phyloP scores from a whole-genome alignment of 495 filamentous ascomycete species.

The Choiromyces venosus region DNA sequence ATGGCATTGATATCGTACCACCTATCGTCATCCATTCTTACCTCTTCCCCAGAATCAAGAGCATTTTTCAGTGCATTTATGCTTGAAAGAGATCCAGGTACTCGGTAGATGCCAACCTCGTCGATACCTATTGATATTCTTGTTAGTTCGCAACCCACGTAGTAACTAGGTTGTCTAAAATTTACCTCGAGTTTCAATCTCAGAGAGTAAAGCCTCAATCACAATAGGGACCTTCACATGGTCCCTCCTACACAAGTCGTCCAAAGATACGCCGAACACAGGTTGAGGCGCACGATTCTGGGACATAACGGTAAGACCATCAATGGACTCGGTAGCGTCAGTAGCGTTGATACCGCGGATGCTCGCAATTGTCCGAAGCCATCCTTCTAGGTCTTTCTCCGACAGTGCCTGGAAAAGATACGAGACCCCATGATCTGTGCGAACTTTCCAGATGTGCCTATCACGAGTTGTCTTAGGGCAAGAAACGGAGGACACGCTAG shows the following conservation, averaged over 20 bases:
- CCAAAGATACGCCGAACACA: constrained; percentile 42
- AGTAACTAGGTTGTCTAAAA: neutral
- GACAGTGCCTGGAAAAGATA: constrained; percentile 41
- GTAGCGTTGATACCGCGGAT: constrained; percentile 38
- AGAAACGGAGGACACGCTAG: constrained; percentile 27
- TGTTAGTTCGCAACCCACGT: constrained; percentile 8
- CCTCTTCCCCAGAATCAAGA: constrained; percentile 41
- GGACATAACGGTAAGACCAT: constrained; percentile 38
- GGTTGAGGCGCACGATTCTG: constrained; percentile 37
- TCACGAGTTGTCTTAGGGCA: constrained; percentile 38
- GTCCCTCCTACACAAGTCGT: constrained; percentile 41
- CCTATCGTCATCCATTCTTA: constrained; percentile 43
- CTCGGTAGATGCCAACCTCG: constrained; percentile 42
- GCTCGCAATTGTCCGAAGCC: constrained; percentile 33
- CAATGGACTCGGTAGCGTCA: constrained; percentile 42
- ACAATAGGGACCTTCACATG: constrained; percentile 43
- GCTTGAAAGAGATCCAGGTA: constrained; percentile 42
- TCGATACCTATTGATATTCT: constrained; percentile 28
- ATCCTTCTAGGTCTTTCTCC: constrained; percentile 41
- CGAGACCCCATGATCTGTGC: constrained; percentile 32
- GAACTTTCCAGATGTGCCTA: constrained; percentile 37
- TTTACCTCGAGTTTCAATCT: constrained; percentile 42
- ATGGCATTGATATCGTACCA: constrained; percentile 45
- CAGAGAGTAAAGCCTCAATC: constrained; percentile 39
- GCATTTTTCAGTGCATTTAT: constrained; percentile 41